Conservation (phyloP, 208 protist species). For the Lotmaria passim region DNA sequence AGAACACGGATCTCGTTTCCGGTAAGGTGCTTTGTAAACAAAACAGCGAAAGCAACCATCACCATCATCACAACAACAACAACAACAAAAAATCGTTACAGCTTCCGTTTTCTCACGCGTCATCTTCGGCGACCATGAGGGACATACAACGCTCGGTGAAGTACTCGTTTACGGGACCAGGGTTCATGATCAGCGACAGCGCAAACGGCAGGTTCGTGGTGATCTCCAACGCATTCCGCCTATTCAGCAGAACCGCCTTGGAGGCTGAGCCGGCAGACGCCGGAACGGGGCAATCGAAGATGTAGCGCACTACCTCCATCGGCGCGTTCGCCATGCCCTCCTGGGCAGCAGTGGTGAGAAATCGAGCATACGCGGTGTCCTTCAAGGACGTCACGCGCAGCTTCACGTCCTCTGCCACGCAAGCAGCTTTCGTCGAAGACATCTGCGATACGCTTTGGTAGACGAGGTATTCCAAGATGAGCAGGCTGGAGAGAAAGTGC, state of each 20-base stretch:
- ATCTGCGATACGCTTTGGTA: slow-evolving; percentile 54
- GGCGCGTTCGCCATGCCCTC: slow-evolving; percentile 22
- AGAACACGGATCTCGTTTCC: too few relatives aligned
- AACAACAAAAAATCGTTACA: too few relatives aligned
- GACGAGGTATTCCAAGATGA: slow-evolving; percentile 75
- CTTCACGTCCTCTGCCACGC: slow-evolving; percentile 4
- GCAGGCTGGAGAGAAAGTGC: slow-evolving; percentile 68
- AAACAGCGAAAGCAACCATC: too few relatives aligned
- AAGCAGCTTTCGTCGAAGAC: not conserved
- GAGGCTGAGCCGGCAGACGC: not conserved
- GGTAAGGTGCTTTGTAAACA: too few relatives aligned
- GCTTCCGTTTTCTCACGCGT: not conserved
- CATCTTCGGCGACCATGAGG: slow-evolving; percentile 44
- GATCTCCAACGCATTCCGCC: slow-evolving; percentile 71
- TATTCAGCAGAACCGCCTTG: slow-evolving; percentile 28
- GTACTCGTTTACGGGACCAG: slow-evolving; percentile 79
- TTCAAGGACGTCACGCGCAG: slow-evolving; percentile 17
- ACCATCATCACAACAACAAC: too few relatives aligned
- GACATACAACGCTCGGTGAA: slow-evolving; percentile 74
- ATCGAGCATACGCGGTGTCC: slow-evolving; percentile 40
- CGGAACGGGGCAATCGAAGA: slow-evolving; percentile 31
- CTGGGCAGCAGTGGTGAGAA: slow-evolving; percentile 35
- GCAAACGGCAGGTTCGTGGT: slow-evolving; percentile 88
- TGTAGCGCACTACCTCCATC: slow-evolving; percentile 44
- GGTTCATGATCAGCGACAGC: slow-evolving; percentile 75